Conservation (phyloP, 1,284 basidiomycete genomes). For the Mycena citricolor region DNA sequence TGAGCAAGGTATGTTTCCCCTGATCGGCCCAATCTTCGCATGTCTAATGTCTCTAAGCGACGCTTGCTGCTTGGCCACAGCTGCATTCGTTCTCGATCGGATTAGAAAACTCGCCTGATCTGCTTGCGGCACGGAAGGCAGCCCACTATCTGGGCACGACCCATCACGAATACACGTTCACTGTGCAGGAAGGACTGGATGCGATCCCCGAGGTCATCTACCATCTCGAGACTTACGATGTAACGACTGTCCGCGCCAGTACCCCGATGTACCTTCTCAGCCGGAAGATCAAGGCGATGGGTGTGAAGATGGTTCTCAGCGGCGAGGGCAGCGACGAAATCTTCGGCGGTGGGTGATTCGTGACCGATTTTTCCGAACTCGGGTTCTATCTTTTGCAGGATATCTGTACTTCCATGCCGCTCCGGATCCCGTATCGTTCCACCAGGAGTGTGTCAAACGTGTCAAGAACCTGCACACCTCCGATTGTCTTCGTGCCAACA, state of each 20-base stretch:
- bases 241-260: constrained; percentile 96
- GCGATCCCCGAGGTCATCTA: constrained; percentile 98
- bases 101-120: constrained; percentile 92
- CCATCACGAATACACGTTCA: constrained; percentile 98
- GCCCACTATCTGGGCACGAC: constrained; percentile 93
- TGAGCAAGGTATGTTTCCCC: constrained; percentile 50
- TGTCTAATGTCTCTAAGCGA: constrained; percentile 39
- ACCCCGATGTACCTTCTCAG: constrained; percentile 98
- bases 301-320: constrained; percentile 99
- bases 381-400: constrained; percentile 45
- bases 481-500: constrained; percentile 98
- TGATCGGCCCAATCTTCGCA: constrained; percentile 2
- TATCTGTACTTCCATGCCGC: constrained; percentile 99
- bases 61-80: constrained; percentile 91
- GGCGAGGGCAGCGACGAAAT: constrained; percentile 99
- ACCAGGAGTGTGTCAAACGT: constrained; percentile 93
- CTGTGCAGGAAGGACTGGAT: constrained; percentile 97
- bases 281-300: constrained; percentile 99
- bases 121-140: constrained; percentile 91
- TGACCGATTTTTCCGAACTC: constrained; percentile 2
- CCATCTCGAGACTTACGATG: constrained; percentile 98
- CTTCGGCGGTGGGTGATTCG: constrained; percentile 71
- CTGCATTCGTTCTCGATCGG: constrained; percentile 99
- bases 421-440: constrained; percentile 86
- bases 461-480: constrained; percentile 98